Base-by-base conservation (phyloP, 306 rosid genomes). In the Corylus avellana region DNA sequence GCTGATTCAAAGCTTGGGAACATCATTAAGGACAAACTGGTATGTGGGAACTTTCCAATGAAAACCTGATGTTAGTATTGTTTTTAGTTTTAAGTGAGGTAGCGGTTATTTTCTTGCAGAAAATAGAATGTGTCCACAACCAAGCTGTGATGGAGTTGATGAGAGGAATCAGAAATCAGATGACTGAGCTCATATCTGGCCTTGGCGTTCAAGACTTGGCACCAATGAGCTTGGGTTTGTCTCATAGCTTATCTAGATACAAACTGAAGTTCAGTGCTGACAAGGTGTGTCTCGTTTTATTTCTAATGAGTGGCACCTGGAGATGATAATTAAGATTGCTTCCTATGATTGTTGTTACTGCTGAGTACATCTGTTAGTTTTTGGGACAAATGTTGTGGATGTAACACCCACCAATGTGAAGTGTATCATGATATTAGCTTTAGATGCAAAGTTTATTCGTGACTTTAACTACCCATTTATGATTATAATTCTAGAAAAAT, bases 151-250 rank as follows among this genome's bases (percentile, higher is more conserved):
- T 95, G 99, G 99, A 93, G 84, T 86, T 95, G 87, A 90, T 93
- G 87, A 89, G 98, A 83, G 99, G 99, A 35, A 84, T 95, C 13
- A 88, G 99, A 83, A 76, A 80, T 81, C 99, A 95, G 82, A 78
- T 95, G 85, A 88, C 82, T 57, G 99, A 95, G 42, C 92, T 95
- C 72, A 86, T 92, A 77, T 72, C 90, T 0, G 99, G 99, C 75
- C 88, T 93, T 7, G 92, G 92, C 48, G 92, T 89, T 64, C 96
- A 95, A 81, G 99, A 95, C 79, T 76, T 93, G 93, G 93, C 97
- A 10, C 99, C 99, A 9, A 95, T 95, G 99, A 91, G 93, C 86
- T 83, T 95, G 89, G 99, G 98, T 72, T 87, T 95, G 73, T 95
- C 99, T 77, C 99, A 95, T 67, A 95, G 99, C 84, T 84, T 95